These are phyloP conservation scores for Rhodotorula babjevae DNA, from an alignment of 768 basidiomycete genomes.

Conservation along the genomic window DNA sequence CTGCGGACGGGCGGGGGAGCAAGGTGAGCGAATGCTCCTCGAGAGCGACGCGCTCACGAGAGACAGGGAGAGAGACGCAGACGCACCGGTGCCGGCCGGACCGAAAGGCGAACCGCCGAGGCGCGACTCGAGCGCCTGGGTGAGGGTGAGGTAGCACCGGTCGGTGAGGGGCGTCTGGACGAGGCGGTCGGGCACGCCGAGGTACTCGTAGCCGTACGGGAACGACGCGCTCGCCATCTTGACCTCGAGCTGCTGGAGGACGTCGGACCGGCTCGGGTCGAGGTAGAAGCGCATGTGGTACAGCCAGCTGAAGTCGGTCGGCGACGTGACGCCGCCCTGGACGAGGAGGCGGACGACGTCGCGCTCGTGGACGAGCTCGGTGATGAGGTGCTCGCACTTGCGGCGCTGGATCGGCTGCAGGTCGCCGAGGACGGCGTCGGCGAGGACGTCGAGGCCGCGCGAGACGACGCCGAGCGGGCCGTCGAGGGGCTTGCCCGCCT, in stretches of 20 bases:
- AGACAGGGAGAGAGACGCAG: constrained; percentile 3
- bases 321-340: constrained; percentile 59
- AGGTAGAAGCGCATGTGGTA: constrained; percentile 99
- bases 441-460: constrained; percentile 86
- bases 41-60: too few species aligned
- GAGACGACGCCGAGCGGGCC: constrained; percentile 67
- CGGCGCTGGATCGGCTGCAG: constrained; percentile 83
- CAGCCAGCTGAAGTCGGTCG: constrained; percentile 80
- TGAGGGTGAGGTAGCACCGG: constrained; percentile 89
- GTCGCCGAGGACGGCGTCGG: constrained; percentile 89
- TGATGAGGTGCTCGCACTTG: constrained; percentile 98
- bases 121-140: constrained; percentile 89
- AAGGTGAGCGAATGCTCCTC: not conserved
- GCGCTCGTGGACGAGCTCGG: constrained; percentile 94
- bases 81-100: constrained; percentile 86
- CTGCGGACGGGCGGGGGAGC: constrained; percentile 48
- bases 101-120: constrained; percentile 97
- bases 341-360: constrained; percentile 83
- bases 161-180: constrained; percentile 98
- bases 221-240: constrained; percentile 85
- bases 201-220: constrained; percentile 97
- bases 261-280: constrained; percentile 63
- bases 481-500: constrained; percentile 57
- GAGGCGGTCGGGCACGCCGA: constrained; percentile 91
- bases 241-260: constrained; percentile 73